Evolutionary conservation across 768 basidiomycete genomes (phyloP), one percentile per base, ranked within the genome.

Genomic region (Calocera viscosa): DNA sequence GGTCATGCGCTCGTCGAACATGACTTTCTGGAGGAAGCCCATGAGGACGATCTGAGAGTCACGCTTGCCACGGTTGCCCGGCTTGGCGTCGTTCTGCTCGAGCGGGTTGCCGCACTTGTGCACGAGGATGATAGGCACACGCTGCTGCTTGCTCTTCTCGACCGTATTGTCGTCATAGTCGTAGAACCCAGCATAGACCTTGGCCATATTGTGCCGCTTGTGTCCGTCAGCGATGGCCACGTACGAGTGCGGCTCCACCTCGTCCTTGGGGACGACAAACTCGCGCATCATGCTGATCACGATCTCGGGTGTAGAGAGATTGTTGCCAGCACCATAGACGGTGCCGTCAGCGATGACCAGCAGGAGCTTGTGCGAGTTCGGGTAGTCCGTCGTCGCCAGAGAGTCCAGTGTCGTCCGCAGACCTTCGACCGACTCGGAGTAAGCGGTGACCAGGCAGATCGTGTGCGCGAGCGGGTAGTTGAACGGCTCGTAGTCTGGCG

Each of bases 1-100:
- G 69, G 95, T 96, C 95, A 99, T 98, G 65, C 96, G 86, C 80
- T 99, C 96, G 77, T 99, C 96, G 72, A 98, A 98, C 94, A 99
- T 96, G 72, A 98, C 94, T 76, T 96, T 98, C 77, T 99, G 96
- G 75, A 98, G 80, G 82, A 98, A 98, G 22, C 83, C 83, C 96
- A 99, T 99, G 68, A 98, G 80, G 64, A 99, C 89, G 72, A 99
- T 94, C 77, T 99, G 96, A 74, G 87, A 90, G 79, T 99, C 96
- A 69, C 96, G 95, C 78, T 98, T 99, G 63, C 96, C 96, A 76
- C 96, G 88, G 77, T 99, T 98, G 68, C 96, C 96, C 0, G 96
- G 94, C 76, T 99, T 98, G 26, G 89, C 71, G 67, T 98, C 95
- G 73, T 79, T 83, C n/a, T 78, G 81, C 76, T 99, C 96, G 28